phyloP scores from a whole-genome alignment of 2,329 filamentous ascomycete species.

The Stagonosporopsis rhizophila region DNA sequence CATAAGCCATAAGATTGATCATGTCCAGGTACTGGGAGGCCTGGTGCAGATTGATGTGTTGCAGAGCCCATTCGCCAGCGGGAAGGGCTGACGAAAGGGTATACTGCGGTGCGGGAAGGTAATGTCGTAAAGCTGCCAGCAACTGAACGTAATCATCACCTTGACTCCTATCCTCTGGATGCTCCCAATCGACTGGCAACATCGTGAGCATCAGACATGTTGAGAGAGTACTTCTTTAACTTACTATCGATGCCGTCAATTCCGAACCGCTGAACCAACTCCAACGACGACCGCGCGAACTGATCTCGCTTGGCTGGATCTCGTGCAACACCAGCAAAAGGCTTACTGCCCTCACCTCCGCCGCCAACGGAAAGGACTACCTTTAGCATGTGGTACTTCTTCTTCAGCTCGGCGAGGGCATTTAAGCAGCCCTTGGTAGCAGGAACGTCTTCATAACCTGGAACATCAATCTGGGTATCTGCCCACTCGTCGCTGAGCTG shows the following conservation, averaged over 20 bases:
- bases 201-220: constrained; percentile 19
- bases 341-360: constrained; percentile 69
- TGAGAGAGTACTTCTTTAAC: constrained; percentile 24
- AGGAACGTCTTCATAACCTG: constrained; percentile 59
- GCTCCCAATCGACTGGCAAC: constrained; percentile 78
- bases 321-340: constrained; percentile 72
- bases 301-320: constrained; percentile 67
- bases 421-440: constrained; percentile 64
- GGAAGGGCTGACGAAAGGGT: constrained; percentile 76
- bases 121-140: constrained; percentile 69
- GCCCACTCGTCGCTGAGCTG: constrained; percentile 83
- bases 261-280: constrained; percentile 72
- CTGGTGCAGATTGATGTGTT: constrained; percentile 70
- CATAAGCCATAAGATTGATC: constrained; percentile 82
- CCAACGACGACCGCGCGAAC: constrained; percentile 72
- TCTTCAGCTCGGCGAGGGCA: constrained; percentile 75
- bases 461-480: constrained; percentile 74
- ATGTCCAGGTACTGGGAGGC: constrained; percentile 73
- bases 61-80: constrained; percentile 69
- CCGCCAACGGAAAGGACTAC: constrained; percentile 82
- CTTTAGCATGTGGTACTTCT: constrained; percentile 72
- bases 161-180: constrained; percentile 70
- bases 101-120: constrained; percentile 73
- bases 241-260: constrained; percentile 80
- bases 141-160: constrained; percentile 75